phyloP scores from a whole-genome alignment of 1,284 basidiomycete genomes.

The Naganishia liquefaciens region DNA sequence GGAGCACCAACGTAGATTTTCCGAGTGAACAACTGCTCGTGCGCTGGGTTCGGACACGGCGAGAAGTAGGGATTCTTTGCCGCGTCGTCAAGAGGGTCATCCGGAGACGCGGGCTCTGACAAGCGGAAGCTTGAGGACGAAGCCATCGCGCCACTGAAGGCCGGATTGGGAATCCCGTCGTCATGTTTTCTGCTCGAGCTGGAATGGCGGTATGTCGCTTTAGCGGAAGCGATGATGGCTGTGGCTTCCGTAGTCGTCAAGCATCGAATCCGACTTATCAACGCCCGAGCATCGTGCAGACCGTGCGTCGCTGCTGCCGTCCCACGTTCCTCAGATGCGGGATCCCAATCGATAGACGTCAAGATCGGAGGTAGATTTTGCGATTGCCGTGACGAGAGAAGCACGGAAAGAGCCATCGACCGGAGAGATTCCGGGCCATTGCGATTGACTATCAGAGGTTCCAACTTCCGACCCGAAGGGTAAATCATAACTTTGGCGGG shows the following conservation, averaged over 20 bases:
- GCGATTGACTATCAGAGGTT: slow-evolving; percentile 35
- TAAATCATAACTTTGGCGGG: background rate
- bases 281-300: slow-evolving; percentile 39
- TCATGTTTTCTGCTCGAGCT: slow-evolving; percentile 15
- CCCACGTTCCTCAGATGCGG: slow-evolving; percentile 10
- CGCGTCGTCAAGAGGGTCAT: slow-evolving; percentile 43
- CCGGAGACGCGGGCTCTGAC: background rate
- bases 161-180: slow-evolving; percentile 32
- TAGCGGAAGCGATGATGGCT: slow-evolving; percentile 13
- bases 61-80: slow-evolving; percentile 48
- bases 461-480: slow-evolving; percentile 33
- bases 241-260: slow-evolving; percentile 6
- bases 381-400: slow-evolving; percentile 45
- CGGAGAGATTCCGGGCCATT: slow-evolving; percentile 38
- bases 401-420: slow-evolving; percentile 43
- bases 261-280: slow-evolving; percentile 32
- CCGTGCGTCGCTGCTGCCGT: slow-evolving; percentile 34
- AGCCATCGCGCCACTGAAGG: slow-evolving; percentile 3
- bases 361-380: slow-evolving; percentile 45
- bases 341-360: slow-evolving; percentile 45
- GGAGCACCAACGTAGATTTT: slow-evolving; percentile 46
- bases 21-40: slow-evolving; percentile 38
- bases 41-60: slow-evolving; percentile 48
- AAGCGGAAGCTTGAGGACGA: background rate
- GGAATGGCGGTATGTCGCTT: slow-evolving; percentile 18